Base-by-base conservation (phyloP, 2,329 filamentous ascomycete species). In the Onygenales sp. region DNA sequence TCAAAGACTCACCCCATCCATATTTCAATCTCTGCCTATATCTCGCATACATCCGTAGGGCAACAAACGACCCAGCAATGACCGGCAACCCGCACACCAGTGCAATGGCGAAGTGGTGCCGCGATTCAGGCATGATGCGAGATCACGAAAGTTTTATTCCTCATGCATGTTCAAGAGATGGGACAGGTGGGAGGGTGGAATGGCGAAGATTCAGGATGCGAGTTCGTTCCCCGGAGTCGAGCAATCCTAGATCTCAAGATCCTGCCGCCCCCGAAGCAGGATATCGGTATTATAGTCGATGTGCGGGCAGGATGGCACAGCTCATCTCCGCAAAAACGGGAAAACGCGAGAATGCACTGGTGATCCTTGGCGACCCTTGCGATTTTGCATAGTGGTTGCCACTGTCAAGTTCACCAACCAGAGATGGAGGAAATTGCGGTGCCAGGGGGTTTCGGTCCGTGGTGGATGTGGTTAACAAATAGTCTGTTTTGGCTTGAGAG, bases 61-160 rank as follows among this genome's bases (percentile, higher is more conserved):
- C 46, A 17, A 49, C 31, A 49, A 49, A 49, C n/a, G 33, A 13
- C n/a, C 17, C 36, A 5, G 46, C 27, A 38, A 49, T 49, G n/a
- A 13, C 17, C 9, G 46, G 46, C 31, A 49, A 27, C 17, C 14
- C 46, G 36, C 46, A 36, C 5, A 49, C 46, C 46, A 49, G 46
- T 7, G 46, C 46, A 6, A 49, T 36, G 17, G 46, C 46, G 33
- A 49, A 49, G 36, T 49, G 35, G 46, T 49, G 46, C n/a, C 46
- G 31, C 6, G 46, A n/a, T 36, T 17, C 35, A 14, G 35, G 46
- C 46, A 49, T 39, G 31, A 9, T 38, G 31, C 14, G 11, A 27
- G 14, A 49, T 49, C 35, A 13, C 36, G 31, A 21, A 49, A 13
- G 13, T 35, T 35, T 27, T 9, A 27, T 27, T 17, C n/a, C 8